These are phyloP conservation scores for Mallotus repandus DNA, from an alignment of 441 rosid species.

Conservation along the genomic window DNA sequence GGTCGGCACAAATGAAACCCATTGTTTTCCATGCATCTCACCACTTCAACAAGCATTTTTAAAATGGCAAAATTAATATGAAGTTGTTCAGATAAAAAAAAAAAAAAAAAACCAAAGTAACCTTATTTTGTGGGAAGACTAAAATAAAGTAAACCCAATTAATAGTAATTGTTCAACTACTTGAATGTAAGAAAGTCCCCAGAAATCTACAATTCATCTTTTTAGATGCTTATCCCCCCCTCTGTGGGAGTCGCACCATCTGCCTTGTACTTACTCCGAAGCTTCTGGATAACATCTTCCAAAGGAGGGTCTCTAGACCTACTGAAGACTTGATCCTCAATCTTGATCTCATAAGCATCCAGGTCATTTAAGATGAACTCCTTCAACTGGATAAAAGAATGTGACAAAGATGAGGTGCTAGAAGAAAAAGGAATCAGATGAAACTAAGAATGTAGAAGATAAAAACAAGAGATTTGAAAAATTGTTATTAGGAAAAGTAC, in stretches of 20 bases:
- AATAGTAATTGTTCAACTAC: background rate
- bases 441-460: no score
- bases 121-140: no score
- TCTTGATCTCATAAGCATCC: slow-evolving; percentile 87
- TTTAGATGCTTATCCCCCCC: slow-evolving; percentile 29
- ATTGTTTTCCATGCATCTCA: no score
- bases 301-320: slow-evolving; percentile 82
- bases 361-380: slow-evolving; percentile 67
- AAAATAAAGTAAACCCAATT: no score
- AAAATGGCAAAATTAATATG: no score
- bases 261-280: slow-evolving; percentile 28
- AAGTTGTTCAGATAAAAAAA: no score
- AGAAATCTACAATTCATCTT: slow-evolving; percentile 55
- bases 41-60: no score
- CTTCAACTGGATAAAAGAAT: slow-evolving; percentile 50
- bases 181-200: background rate
- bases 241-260: slow-evolving; percentile 7
- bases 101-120: no score
- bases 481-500: no score
- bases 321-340: slow-evolving; percentile 66
- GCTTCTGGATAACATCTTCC: slow-evolving; percentile 52
- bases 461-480: no score
- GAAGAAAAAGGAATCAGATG: background rate
- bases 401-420: background rate
- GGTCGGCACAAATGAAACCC: no score